Base-by-base conservation (phyloP, 2,329 filamentous ascomycete species). In the Diaporthe amygdali region DNA sequence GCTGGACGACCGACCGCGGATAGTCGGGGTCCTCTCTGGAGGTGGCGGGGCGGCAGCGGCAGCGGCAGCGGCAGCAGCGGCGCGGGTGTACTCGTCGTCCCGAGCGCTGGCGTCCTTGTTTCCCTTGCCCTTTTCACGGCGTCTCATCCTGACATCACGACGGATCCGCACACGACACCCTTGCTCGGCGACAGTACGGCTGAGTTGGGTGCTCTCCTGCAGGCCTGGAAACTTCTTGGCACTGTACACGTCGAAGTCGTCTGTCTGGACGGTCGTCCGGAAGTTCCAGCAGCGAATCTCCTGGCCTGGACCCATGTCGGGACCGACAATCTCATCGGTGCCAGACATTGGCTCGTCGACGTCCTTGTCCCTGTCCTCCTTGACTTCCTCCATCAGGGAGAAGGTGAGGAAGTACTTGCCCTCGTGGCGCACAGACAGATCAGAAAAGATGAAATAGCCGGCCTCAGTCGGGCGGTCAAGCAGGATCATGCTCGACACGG, bases 161-260 rank as follows among this genome's bases (percentile, higher is more conserved):
- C 96, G 91, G 77, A 99, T 99, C 55, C 96, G 93, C 34, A 99
- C 96, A 75, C 96, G 94, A 81, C 96, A 98, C 71, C 96, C 96
- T 82, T 99, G 96, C 81, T 99, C 96, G 22, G 96, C 95, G 52
- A 99, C 95, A 44, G 94, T 93, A 74, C 95, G 93, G 82, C 95
- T 98, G 63, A 98, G 86, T 15, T 89, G 86, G 0, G 96, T 99
- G 84, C 95, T 98, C 81, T 96, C 94, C 54, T 93, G 92, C 71
- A 98, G 85, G 22, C 96, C 96, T 20, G 96, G 96, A 84, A 99
- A 99, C 85, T 98, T 98, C 91, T 98, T 99, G 66, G 96, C 96
- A 77, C 95, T 98, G 85, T 89, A 98, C 51, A 98, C 96, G 61
- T 90, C 91, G 81, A 99, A 98, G 0, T 94, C 91, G 15, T 88